These are phyloP conservation scores for Trifolium fragiferum DNA, from an alignment of 306 rosid species.

Conservation along the genomic window DNA sequence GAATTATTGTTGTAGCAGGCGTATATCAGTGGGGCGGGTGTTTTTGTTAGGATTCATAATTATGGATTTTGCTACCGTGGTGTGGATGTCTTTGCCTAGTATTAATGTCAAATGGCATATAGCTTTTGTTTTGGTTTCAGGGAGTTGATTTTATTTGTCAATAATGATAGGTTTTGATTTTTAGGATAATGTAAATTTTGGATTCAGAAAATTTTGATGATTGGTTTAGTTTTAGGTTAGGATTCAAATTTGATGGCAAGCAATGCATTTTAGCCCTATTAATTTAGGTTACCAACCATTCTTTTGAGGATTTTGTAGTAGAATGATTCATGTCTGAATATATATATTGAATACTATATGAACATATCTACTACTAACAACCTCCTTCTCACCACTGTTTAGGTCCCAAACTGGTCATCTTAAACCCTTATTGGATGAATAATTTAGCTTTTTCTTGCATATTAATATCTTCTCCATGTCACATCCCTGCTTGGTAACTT, in stretches of 20 bases:
- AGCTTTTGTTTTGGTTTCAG: neutral
- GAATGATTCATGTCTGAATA: constrained; percentile 30
- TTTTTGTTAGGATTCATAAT: no score
- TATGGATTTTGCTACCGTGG: no score
- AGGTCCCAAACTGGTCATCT: constrained; percentile 51
- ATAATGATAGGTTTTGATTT: neutral
- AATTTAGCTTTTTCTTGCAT: constrained; percentile 90
- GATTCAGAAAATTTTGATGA: neutral
- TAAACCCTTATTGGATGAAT: constrained; percentile 59
- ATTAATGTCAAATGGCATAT: no score
- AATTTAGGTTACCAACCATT: constrained; percentile 45
- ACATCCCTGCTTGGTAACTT: constrained; percentile 58
- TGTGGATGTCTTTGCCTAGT: no score
- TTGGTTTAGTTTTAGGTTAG: neutral
- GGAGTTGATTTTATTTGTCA: neutral
- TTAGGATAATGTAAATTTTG: neutral
- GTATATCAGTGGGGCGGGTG: no score
- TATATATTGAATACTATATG: constrained; percentile 36
- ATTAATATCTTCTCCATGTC: constrained; percentile 76
- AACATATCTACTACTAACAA: constrained; percentile 39
- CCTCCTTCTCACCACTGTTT: neutral
- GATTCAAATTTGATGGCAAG: neutral
- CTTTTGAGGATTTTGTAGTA: constrained; percentile 26
- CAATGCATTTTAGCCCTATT: no score
- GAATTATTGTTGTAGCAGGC: no score